Conservation (phyloP, 2,329 filamentous ascomycete genomes). For the Monilinia aucupariae region DNA sequence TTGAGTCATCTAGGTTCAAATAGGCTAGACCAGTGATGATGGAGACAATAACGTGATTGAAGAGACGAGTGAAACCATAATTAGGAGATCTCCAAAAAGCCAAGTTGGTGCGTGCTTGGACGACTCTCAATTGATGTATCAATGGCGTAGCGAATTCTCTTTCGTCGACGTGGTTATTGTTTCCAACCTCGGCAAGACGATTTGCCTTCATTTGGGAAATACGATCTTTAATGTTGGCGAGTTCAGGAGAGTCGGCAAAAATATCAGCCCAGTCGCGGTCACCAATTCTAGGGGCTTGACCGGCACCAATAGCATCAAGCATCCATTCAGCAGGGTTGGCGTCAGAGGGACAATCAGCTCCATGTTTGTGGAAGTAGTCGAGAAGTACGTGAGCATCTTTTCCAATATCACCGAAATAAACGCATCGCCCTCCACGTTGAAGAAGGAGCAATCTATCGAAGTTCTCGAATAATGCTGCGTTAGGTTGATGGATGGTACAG, state of each 20-base stretch:
- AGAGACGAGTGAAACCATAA: constrained; percentile 82
- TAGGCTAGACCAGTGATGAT: constrained; percentile 75
- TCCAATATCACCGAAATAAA: constrained; percentile 64
- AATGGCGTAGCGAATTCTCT: constrained; percentile 80
- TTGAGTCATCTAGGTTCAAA: constrained; percentile 69
- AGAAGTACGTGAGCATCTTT: constrained; percentile 55
- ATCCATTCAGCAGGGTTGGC: constrained; percentile 54
- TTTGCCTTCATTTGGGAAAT: constrained; percentile 51
- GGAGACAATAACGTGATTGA: constrained; percentile 76
- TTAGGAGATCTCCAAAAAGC: constrained; percentile 82
- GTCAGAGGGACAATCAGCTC: constrained; percentile 47
- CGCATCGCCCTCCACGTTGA: constrained; percentile 56
- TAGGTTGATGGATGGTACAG: constrained; percentile 67
- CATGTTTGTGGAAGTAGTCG: constrained; percentile 41
- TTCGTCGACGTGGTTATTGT: constrained; percentile 41
- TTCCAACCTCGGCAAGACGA: constrained; percentile 43
- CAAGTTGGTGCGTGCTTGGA: constrained; percentile 66
- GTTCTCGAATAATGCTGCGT: constrained; percentile 62
- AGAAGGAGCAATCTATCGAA: constrained; percentile 62
- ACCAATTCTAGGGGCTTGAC: constrained; percentile 55
- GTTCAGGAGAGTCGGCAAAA: constrained; percentile 54
- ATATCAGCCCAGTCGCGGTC: constrained; percentile 59
- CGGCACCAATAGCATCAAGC: constrained; percentile 62
- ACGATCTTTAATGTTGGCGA: constrained; percentile 49
- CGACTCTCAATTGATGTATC: constrained; percentile 70